A percentile compares a stretch with the other conserved stretches of the same genome.
Evolutionary conservation across 805 yeast species (phyloP).

Genomic region (Candida gorgasii): DNA sequence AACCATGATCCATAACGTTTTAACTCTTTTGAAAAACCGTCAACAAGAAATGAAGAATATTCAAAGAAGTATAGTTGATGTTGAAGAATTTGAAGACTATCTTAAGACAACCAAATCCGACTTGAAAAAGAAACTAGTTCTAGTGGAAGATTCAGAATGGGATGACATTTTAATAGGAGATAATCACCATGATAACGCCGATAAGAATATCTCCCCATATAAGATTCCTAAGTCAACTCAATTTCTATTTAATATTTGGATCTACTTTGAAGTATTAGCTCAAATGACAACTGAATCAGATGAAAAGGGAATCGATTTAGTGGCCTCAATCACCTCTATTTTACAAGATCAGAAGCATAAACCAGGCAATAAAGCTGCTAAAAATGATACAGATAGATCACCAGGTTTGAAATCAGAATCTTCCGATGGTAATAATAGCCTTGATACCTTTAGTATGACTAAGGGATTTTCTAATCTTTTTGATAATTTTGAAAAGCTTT

Average conservation of each 20-base stretch:
- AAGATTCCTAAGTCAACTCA: conserved; percentile 45
- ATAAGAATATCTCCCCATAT: conserved; percentile 3
- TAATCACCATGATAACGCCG: conserved; percentile 7
- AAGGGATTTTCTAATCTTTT: conserved; percentile 27
- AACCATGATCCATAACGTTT: conserved; percentile 54
- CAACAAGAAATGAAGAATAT: conserved; percentile 17
- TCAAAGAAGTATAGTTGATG: conserved; percentile 13
- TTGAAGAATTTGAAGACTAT: conserved; percentile 11
- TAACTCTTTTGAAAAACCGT: conserved; percentile 28
- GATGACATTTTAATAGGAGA: conserved; percentile 23
- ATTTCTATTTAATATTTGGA: conserved; percentile 63
- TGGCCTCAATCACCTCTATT: conserved; percentile 40
- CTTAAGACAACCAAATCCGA: conserved; percentile 10
- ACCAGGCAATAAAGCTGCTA: conserved; percentile 9
- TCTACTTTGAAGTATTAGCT: conserved; percentile 66
- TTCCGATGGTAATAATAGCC: conserved; percentile 19
- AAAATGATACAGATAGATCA: conserved; percentile 8
- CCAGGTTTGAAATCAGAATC: conserved; percentile 25
- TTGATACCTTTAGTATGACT: conserved; percentile 13
- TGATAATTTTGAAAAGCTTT: conserved; percentile 41
- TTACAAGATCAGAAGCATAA: conserved; percentile 19
- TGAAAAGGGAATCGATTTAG: conserved; percentile 43
- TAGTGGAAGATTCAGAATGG: conserved; percentile 37
- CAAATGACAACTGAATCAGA: conserved; percentile 60
- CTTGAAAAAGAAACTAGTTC: conserved; percentile 26